These are phyloP conservation scores for Porphyrellus cyaneotinctus DNA, from an alignment of 768 basidiomycete species.

Conservation along the genomic window DNA sequence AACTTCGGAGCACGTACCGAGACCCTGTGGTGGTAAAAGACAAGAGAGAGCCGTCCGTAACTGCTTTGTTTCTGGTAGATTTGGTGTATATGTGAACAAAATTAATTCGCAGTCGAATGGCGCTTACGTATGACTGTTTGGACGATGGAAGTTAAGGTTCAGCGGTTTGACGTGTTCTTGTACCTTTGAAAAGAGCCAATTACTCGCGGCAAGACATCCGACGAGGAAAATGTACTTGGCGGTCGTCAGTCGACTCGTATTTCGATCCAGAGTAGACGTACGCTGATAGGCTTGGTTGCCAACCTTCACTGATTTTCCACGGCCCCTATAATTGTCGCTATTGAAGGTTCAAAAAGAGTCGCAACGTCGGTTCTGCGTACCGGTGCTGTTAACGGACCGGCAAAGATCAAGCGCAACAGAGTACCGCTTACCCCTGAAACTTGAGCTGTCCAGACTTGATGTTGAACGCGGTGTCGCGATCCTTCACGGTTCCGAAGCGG, in stretches of 20 bases:
- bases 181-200: slow-evolving; percentile 38
- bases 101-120: slow-evolving; percentile 2
- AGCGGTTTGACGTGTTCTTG: slow-evolving; percentile 30
- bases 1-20: slow-evolving; percentile 36
- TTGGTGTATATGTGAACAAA: neutral
- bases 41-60: slow-evolving; percentile 41
- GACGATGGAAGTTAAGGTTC: slow-evolving; percentile 42
- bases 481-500: slow-evolving; percentile 41
- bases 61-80: slow-evolving; percentile 40
- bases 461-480: slow-evolving; percentile 37
- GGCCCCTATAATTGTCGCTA: slow-evolving; percentile 18
- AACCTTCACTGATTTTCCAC: slow-evolving; percentile 23
- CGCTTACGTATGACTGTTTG: slow-evolving; percentile 47
- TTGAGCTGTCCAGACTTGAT: slow-evolving; percentile 49
- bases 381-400: neutral
- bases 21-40: slow-evolving; percentile 42
- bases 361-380: slow-evolving; percentile 27
- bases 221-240: slow-evolving; percentile 37
- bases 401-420: too few species aligned
- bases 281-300: slow-evolving; percentile 23
- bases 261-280: slow-evolving; percentile 21
- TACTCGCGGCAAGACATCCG: slow-evolving; percentile 43
- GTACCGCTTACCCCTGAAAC: slow-evolving; percentile 29
- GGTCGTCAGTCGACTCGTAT: slow-evolving; percentile 1
- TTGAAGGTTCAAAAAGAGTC: slow-evolving; percentile 29